phyloP scores from a whole-genome alignment of 2,329 filamentous ascomycete species.

The Hypoxylon sp. region DNA sequence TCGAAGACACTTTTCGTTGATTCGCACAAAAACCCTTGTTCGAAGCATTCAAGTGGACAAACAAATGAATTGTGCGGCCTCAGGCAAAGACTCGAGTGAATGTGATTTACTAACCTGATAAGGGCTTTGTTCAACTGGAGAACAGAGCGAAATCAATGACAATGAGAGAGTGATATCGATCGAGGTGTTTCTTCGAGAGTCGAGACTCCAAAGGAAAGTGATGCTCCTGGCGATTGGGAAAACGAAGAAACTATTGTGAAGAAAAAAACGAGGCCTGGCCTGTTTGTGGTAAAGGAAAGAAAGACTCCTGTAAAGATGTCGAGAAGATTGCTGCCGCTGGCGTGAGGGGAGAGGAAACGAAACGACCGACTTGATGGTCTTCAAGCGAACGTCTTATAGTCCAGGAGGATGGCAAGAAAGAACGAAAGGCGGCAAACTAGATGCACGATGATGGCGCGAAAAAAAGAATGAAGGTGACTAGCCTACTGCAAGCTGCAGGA shows the following conservation, averaged over 20 bases:
- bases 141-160: constrained; percentile 39
- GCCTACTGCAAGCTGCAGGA: constrained; percentile 47
- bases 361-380: constrained; percentile 49
- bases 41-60: too few relatives aligned
- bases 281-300: constrained; percentile 49
- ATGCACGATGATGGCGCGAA: constrained; percentile 39
- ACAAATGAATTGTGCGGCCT: constrained; percentile 31
- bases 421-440: constrained; percentile 38
- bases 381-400: constrained; percentile 45
- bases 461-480: constrained; percentile 40
- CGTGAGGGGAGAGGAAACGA: constrained; percentile 46
- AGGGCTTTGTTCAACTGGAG: constrained; percentile 37
- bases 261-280: constrained; percentile 47
- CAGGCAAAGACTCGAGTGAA: constrained; percentile 12
- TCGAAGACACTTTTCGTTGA: constrained; percentile 21
- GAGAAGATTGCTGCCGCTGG: constrained; percentile 43
- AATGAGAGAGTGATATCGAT: constrained; percentile 41
- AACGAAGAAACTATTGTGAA: constrained; percentile 35
- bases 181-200: constrained; percentile 40
- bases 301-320: constrained; percentile 45
- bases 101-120: constrained; percentile 40
- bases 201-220: constrained; percentile 48
- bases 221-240: constrained; percentile 54
- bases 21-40: neutral
- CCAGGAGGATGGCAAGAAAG: constrained; percentile 36